phyloP scores from a whole-genome alignment of 371 early-diverging fungal genomes.

The Saksenaea oblongispora region DNA sequence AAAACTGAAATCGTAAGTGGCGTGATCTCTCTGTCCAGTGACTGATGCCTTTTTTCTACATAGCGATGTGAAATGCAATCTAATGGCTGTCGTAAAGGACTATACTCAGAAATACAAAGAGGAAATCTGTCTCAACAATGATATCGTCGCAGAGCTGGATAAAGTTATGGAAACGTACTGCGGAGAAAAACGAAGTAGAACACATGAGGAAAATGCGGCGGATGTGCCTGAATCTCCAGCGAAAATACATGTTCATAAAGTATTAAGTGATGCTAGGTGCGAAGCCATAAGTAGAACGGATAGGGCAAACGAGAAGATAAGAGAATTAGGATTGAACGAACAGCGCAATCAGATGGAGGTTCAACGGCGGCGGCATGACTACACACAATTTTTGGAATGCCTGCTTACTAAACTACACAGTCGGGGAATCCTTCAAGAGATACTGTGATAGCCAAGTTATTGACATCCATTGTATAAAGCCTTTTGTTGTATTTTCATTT shows the following conservation, averaged over 20 bases:
- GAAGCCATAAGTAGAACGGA: background rate
- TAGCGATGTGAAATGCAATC: background rate
- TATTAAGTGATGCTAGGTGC: background rate
- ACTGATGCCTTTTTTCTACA: background rate
- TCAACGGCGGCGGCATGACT: background rate
- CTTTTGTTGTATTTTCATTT: too few relatives aligned
- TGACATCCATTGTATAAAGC: too few relatives aligned
- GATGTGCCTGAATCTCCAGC: background rate
- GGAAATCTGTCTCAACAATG: background rate
- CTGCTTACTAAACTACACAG: background rate
- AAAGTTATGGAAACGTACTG: background rate
- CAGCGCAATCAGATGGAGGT: background rate
- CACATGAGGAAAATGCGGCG: background rate
- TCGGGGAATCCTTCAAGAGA: background rate
- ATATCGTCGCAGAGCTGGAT: background rate
- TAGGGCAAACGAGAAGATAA: background rate
- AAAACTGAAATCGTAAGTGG: background rate
- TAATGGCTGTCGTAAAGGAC: background rate
- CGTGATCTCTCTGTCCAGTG: background rate
- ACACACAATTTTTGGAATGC: background rate
- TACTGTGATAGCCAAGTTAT: background rate
- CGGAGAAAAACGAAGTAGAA: background rate
- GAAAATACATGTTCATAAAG: background rate
- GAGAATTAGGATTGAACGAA: background rate
- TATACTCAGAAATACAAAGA: background rate